A percentile compares a stretch with the other conserved stretches of the same genome.
phyloP scores from a whole-genome alignment of 345 rosid genomes.

The Hibiscus syriacus region DNA sequence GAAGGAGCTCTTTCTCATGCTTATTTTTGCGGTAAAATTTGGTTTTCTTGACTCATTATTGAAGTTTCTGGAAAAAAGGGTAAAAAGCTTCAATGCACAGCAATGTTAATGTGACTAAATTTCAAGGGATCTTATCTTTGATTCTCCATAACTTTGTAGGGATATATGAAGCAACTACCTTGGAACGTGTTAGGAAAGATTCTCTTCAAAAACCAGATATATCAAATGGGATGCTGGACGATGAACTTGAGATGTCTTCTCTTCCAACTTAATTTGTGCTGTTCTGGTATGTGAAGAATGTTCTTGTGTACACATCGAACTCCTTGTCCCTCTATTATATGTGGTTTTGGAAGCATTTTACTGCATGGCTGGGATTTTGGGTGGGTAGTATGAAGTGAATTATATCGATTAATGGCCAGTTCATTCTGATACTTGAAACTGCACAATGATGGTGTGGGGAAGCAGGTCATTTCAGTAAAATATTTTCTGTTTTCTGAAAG shows the following conservation, averaged over 20 bases:
- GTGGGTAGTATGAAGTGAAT: neutral
- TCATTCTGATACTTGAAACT: neutral
- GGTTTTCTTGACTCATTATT: neutral
- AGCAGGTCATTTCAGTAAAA: neutral
- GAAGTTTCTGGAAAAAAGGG: neutral
- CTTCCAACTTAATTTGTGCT: slow-evolving; percentile 45
- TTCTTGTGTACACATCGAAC: neutral
- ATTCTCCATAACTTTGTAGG: slow-evolving; percentile 31
- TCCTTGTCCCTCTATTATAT: no score
- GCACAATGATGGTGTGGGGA: neutral
- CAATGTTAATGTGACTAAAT: neutral
- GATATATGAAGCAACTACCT: slow-evolving; percentile 70
- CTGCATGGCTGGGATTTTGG: neutral
- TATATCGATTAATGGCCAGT: neutral
- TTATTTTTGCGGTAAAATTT: slow-evolving; percentile 1
- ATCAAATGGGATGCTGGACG: slow-evolving; percentile 43
- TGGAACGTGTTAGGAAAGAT: slow-evolving; percentile 62
- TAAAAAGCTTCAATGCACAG: neutral
- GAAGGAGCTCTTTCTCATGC: neutral
- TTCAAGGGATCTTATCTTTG: neutral
- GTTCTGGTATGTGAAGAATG: neutral
- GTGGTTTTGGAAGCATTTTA: neutral
- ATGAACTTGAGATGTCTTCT: slow-evolving; percentile 40
- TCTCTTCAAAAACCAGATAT: slow-evolving; percentile 39
- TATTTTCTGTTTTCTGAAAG: neutral